phyloP scores from a whole-genome alignment of 805 yeast species.

The Pichia cabralensis region DNA sequence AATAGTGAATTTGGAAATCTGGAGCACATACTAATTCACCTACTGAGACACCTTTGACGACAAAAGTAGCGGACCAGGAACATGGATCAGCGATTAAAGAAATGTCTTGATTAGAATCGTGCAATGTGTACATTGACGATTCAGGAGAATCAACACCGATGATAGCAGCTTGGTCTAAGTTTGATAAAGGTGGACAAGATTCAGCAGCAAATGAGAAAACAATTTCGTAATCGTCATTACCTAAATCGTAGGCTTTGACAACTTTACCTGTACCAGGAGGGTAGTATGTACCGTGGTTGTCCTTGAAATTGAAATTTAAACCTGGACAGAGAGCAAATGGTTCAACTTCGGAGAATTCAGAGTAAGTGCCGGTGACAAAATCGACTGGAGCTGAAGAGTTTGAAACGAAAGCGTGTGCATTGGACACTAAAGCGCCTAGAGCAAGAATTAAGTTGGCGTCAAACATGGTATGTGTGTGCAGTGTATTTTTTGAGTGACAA shows the following conservation, averaged over 20 bases:
- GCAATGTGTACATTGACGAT: constrained; percentile 14
- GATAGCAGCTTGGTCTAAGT: constrained; percentile 20
- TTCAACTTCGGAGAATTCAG: not conserved
- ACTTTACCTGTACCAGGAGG: constrained; percentile 14
- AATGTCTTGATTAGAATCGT: constrained; percentile 17
- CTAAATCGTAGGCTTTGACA: constrained; percentile 8
- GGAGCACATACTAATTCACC: constrained; percentile 16
- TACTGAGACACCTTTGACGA: constrained; percentile 15
- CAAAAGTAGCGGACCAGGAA: constrained; percentile 21
- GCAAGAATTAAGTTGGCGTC: too few species aligned
- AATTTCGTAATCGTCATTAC: constrained; percentile 10
- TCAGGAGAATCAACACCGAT: constrained; percentile 23
- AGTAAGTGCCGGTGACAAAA: constrained; percentile 7
- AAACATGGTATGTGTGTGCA: too few species aligned
- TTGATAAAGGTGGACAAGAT: constrained; percentile 8
- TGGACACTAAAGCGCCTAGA: not conserved
- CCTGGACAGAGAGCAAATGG: constrained; percentile 9
- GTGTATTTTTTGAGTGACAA: too few species aligned
- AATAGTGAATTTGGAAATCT: constrained; percentile 23
- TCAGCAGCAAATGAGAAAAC: constrained; percentile 12
- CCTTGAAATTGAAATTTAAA: constrained; percentile 11
- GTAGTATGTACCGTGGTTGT: constrained; percentile 10
- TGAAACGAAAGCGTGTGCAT: constrained; percentile 1
- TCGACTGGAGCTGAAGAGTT: constrained; percentile 3
- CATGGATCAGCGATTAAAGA: constrained; percentile 16